Percentiles rank a stretch among this genome's conserved stretches.
Conservation (phyloP, 306 rosid genomes). For the Morella rubra region DNA sequence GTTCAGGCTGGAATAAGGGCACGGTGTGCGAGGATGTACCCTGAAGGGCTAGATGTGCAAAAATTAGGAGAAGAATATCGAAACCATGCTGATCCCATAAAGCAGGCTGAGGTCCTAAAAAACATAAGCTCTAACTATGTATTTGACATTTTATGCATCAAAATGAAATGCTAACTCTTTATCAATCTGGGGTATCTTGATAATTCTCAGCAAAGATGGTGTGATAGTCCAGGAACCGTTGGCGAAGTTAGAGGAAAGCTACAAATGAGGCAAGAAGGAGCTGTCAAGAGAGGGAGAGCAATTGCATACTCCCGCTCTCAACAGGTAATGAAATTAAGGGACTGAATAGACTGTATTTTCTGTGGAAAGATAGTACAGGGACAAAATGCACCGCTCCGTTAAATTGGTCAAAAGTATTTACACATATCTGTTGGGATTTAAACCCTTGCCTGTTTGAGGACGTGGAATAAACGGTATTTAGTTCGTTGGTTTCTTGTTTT, state of each 20-base stretch:
- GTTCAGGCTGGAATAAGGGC: slow-evolving; percentile 72
- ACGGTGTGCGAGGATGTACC: slow-evolving; percentile 38
- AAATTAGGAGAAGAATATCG: slow-evolving; percentile 31
- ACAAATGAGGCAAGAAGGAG: slow-evolving; percentile 67
- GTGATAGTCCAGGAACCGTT: slow-evolving; percentile 64
- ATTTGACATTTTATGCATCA: too few species aligned
- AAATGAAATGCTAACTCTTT: slow-evolving; percentile 5
- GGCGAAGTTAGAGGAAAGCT: slow-evolving; percentile 66
- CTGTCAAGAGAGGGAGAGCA: slow-evolving; percentile 70
- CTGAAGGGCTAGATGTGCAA: slow-evolving; percentile 38
- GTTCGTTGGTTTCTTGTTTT: slow-evolving; percentile 21
- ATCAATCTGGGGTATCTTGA: slow-evolving; percentile 4
- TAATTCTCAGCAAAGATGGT: slow-evolving; percentile 71
- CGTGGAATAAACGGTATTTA: background rate
- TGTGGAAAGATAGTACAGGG: slow-evolving; percentile 8
- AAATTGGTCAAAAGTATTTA: background rate
- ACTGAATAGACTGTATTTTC: slow-evolving; percentile 8
- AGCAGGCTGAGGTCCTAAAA: slow-evolving; percentile 66
- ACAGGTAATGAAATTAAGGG: slow-evolving; percentile 47
- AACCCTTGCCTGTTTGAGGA: background rate
- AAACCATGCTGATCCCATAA: slow-evolving; percentile 47
- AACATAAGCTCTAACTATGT: background rate
- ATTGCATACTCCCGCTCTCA: slow-evolving; percentile 57
- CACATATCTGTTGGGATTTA: background rate
- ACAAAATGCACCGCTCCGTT: background rate